phyloP scores from a whole-genome alignment of 768 basidiomycete species.

The Terana coerulea region DNA sequence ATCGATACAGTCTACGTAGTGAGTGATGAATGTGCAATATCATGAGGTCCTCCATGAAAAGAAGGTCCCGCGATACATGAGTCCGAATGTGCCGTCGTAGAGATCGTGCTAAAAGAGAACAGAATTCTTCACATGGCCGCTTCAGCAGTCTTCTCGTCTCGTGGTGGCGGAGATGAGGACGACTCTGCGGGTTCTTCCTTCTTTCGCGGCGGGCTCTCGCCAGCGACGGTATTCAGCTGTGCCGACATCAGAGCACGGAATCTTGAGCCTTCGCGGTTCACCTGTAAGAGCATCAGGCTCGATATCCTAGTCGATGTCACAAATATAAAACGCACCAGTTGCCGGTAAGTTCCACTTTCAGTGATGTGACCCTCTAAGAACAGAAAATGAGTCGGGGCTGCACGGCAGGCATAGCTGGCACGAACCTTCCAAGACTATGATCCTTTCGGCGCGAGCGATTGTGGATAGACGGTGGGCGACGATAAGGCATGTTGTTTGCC shows the following conservation, averaged over 20 bases:
- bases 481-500: slow-evolving; percentile 83
- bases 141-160: neutral
- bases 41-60: neutral
- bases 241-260: slow-evolving; percentile 90
- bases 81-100: neutral
- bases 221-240: slow-evolving; percentile 57
- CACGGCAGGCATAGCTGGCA: neutral
- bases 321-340: slow-evolving; percentile 50
- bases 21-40: neutral
- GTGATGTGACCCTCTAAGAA: slow-evolving; percentile 66
- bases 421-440: slow-evolving; percentile 82
- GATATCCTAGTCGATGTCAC: neutral
- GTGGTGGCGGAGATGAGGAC: neutral
- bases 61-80: neutral
- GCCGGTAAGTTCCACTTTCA: slow-evolving; percentile 78
- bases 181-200: no score
- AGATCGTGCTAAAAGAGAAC: neutral
- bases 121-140: neutral
- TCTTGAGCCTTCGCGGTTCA: slow-evolving; percentile 65
- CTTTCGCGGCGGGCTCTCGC: slow-evolving; percentile 12
- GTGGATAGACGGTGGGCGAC: slow-evolving; percentile 90
- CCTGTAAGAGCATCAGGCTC: slow-evolving; percentile 33
- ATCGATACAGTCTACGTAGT: slow-evolving; percentile 1
- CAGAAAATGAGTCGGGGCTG: neutral
- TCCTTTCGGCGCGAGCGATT: slow-evolving; percentile 84